Evolutionary conservation across 1,284 basidiomycete species (phyloP).

Genomic region (Thelephora terrestris): DNA sequence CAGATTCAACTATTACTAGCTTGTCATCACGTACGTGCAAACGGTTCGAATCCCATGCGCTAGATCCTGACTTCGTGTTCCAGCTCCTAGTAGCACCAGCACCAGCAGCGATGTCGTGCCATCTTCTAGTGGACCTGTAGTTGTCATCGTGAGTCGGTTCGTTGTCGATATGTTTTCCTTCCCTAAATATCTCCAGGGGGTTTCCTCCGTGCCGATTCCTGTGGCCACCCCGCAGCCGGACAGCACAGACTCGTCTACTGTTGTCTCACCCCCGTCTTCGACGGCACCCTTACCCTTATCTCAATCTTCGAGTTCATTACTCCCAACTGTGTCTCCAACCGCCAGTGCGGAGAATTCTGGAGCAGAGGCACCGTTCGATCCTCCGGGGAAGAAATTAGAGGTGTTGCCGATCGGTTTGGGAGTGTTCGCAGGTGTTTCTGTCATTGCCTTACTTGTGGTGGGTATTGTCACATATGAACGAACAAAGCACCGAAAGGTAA

Average conservation of each 20-base stretch:
- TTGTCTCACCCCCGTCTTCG: constrained; percentile 4
- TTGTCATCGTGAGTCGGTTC: constrained; percentile 10
- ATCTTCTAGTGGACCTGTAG: too few species aligned
- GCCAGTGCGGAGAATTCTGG: constrained; percentile 26
- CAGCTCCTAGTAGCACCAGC: neutral
- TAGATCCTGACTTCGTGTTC: neutral
- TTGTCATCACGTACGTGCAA: too few species aligned
- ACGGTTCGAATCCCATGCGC: neutral
- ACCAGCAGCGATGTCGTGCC: too few species aligned
- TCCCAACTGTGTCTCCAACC: constrained; percentile 14
- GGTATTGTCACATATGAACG: constrained; percentile 75
- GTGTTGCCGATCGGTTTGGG: constrained; percentile 75
- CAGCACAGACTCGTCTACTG: neutral
- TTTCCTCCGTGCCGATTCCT: constrained; percentile 6
- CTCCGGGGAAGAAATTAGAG: constrained; percentile 62
- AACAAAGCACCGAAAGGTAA: constrained; percentile 69
- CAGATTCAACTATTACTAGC: too few species aligned
- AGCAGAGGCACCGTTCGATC: constrained; percentile 35
- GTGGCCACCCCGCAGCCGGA: constrained; percentile 5
- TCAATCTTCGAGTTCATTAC: constrained; percentile 13
- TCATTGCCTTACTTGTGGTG: constrained; percentile 70
- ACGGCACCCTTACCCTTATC: constrained; percentile 9
- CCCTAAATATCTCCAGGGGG: constrained; percentile 14
- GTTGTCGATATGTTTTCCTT: constrained; percentile 2
- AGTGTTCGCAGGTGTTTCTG: constrained; percentile 72